A percentile compares a stretch with the other conserved stretches of the same genome.
These are phyloP conservation scores for Aspergillus proliferans DNA, from an alignment of 2,329 filamentous ascomycete species.

Conservation along the genomic window DNA sequence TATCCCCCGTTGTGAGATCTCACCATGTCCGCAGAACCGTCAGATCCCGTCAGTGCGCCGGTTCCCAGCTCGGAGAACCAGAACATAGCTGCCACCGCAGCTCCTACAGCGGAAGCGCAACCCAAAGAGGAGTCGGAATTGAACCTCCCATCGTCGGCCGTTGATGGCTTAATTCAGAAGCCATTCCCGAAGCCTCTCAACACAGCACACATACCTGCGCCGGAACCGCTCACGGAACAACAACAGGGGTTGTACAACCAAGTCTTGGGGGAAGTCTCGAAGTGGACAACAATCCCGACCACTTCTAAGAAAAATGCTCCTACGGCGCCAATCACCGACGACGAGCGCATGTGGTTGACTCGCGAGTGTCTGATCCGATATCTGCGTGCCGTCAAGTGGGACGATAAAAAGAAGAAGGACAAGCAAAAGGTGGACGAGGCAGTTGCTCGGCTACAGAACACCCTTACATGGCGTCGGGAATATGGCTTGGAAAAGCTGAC, in stretches of 20 bases:
- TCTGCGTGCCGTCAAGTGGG: constrained; percentile 89
- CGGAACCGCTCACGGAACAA: constrained; percentile 61
- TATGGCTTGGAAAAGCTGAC: constrained; percentile 72
- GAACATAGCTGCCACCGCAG: not conserved
- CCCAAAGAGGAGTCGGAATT: constrained; percentile 13
- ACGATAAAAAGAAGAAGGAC: constrained; percentile 19
- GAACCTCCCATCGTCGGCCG: constrained; percentile 32
- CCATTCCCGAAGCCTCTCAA: constrained; percentile 56
- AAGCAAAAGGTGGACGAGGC: constrained; percentile 54
- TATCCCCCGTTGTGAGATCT: not conserved
- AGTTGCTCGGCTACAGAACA: constrained; percentile 70
- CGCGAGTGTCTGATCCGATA: constrained; percentile 89
- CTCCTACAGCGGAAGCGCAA: constrained; percentile 3
- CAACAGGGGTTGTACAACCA: constrained; percentile 76
- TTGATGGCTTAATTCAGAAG: constrained; percentile 43
- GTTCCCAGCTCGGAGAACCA: constrained; percentile 2
- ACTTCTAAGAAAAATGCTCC: constrained; percentile 54
- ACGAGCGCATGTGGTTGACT: constrained; percentile 84
- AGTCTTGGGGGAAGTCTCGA: constrained; percentile 63
- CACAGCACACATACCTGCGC: constrained; percentile 51
- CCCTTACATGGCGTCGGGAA: constrained; percentile 81
- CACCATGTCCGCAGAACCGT: not conserved
- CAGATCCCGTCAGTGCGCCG: constrained; percentile 2
- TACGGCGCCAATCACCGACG: constrained; percentile 63
- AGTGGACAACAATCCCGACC: constrained; percentile 65